Percentiles rank a stretch among this genome's conserved stretches.
These are phyloP conservation scores for Teratosphaeria nubilosa DNA, from an alignment of 2,329 filamentous ascomycete species.

Conservation along the genomic window DNA sequence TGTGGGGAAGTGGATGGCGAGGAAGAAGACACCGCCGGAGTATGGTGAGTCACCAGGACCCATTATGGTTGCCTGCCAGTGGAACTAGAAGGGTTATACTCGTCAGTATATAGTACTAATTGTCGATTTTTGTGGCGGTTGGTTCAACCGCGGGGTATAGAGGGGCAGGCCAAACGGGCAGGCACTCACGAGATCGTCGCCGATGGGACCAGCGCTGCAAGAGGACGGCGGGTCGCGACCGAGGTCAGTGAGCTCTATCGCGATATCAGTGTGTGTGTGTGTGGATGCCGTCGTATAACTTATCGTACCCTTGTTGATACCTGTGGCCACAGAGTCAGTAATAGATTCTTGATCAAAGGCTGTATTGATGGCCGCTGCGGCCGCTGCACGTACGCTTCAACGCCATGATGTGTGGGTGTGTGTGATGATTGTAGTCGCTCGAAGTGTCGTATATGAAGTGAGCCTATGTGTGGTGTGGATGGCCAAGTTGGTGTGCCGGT, in stretches of 20 bases:
- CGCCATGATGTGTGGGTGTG: background rate
- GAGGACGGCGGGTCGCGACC: constrained; percentile 85
- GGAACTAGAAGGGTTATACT: constrained; percentile 55
- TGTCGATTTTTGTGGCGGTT: background rate
- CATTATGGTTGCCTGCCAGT: constrained; percentile 99
- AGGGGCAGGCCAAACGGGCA: constrained; percentile 6
- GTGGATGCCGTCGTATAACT: background rate
- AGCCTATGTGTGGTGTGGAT: background rate
- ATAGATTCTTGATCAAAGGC: background rate
- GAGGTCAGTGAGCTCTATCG: constrained; percentile 1
- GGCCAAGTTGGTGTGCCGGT: background rate
- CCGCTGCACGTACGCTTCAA: constrained; percentile 1
- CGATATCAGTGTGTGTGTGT: background rate
- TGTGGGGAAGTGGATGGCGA: constrained; percentile 97
- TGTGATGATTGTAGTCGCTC: background rate
- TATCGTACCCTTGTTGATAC: constrained; percentile 2
- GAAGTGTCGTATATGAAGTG: background rate
- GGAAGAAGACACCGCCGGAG: constrained; percentile 97
- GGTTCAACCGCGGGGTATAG: constrained; percentile 4
- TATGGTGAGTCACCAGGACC: constrained; percentile 96
- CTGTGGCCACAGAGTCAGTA: background rate
- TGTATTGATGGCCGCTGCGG: background rate
- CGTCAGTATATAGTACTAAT: background rate
- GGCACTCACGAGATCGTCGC: constrained; percentile 86
- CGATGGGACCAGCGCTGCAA: constrained; percentile 92